Percentiles rank a stretch among this genome's conserved stretches.
Conservation (phyloP, 225 moss, liverwort and hornwort species). For the Bryoerythrophyllum caledonicum region DNA sequence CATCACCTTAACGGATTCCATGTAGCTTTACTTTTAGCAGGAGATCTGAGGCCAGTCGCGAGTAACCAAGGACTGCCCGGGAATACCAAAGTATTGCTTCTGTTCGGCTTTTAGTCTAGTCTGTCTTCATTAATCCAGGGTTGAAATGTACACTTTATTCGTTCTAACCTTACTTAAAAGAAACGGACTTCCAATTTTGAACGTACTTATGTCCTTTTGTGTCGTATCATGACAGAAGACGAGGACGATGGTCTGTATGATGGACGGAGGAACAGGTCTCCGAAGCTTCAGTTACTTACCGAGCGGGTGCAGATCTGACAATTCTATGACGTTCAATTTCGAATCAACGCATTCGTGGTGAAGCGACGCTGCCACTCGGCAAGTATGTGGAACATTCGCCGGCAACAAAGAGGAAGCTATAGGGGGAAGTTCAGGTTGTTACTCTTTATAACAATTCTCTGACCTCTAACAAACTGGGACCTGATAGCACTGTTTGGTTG, state of each 20-base stretch:
- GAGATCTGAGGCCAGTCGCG: not conserved
- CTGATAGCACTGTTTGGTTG: not conserved
- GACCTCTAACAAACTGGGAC: constrained; percentile 7
- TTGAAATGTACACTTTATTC: not conserved
- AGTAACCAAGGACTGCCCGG: not conserved
- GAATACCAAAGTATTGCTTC: not conserved
- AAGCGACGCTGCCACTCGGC: constrained; percentile 8
- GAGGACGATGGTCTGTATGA: constrained; percentile 1
- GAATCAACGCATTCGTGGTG: not conserved
- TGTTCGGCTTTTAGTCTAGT: not conserved
- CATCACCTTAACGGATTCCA: not conserved
- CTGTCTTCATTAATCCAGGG: not conserved
- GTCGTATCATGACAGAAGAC: constrained; percentile 13
- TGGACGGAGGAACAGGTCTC: not conserved
- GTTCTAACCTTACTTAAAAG: not conserved
- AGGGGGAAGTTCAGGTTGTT: constrained; percentile 23
- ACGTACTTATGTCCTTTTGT: constrained; percentile 4
- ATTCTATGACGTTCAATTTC: not conserved
- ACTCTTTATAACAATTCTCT: not conserved
- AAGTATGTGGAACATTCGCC: constrained; percentile 4
- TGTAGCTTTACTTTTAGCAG: not conserved
- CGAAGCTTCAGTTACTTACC: not conserved
- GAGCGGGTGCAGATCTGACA: constrained; percentile 1
- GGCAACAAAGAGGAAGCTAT: constrained; percentile 8
- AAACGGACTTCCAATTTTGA: not conserved